Evolutionary conservation across 169 alveolate genomes (phyloP).

Genomic region (Plasmodium blacklocki): DNA sequence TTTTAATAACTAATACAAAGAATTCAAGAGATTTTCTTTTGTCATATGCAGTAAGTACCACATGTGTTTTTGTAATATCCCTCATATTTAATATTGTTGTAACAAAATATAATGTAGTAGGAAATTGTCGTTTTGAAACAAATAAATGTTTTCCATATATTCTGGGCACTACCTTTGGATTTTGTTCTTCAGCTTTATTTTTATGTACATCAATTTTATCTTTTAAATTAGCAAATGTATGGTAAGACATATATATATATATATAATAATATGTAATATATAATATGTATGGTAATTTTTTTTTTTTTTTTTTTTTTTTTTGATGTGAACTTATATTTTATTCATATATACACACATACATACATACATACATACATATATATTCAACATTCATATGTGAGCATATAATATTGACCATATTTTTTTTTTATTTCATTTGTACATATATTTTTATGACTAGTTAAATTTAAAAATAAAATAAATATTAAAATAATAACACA

Average conservation of each 20-base stretch:
- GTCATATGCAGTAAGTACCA: constrained; percentile 41
- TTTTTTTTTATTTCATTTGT: too few species aligned
- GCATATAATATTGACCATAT: background rate
- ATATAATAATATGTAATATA: too few species aligned
- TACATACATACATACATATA: background rate
- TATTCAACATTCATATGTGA: background rate
- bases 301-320: background rate
- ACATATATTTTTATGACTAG: too few species aligned
- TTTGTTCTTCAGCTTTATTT: constrained; percentile 23
- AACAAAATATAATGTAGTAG: background rate
- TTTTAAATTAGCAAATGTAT: constrained; percentile 16
- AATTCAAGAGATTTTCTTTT: constrained; percentile 48
- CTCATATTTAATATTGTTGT: constrained; percentile 24
- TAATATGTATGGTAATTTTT: background rate
- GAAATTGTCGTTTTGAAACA: background rate
- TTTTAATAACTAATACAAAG: constrained; percentile 29
- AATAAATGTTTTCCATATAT: constrained; percentile 4
- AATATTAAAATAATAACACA: too few species aligned
- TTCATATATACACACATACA: background rate
- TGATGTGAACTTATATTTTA: background rate
- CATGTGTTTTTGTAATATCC: constrained; percentile 33
- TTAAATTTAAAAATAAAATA: too few species aligned
- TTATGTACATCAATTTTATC: constrained; percentile 30
- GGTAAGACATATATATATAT: constrained; percentile 7
- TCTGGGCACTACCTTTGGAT: constrained; percentile 13